Evolutionary conservation across 164 flowering plant genomes (phyloP).

Genomic region (Magnolia changhungtana): DNA sequence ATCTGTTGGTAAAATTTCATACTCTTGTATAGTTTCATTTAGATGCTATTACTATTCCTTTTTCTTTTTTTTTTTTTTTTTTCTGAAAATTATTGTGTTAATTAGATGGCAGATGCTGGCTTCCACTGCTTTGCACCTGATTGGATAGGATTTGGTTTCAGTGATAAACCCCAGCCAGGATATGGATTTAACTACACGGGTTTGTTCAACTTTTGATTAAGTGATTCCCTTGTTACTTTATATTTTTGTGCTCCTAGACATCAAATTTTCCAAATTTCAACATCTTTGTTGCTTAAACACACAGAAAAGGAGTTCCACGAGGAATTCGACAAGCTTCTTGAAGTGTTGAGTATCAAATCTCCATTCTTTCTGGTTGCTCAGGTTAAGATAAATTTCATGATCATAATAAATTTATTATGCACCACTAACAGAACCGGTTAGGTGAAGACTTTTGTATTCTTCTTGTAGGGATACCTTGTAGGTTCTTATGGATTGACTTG

Average conservation of each 20-base stretch:
- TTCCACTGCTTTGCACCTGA: constrained; percentile 98
- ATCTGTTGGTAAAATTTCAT: neutral
- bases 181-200: constrained; percentile 93
- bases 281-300: constrained; percentile 10
- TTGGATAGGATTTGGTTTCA: constrained; percentile 99
- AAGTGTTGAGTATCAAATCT: constrained; percentile 49
- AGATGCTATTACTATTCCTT: neutral
- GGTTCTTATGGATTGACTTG: constrained; percentile 98
- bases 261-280: constrained; percentile 7
- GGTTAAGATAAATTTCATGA: constrained; percentile 39
- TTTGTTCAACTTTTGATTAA: constrained; percentile 15
- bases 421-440: neutral
- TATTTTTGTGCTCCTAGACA: no score
- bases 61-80: no score
- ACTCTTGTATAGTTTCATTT: neutral
- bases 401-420: neutral
- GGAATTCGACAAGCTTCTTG: constrained; percentile 69
- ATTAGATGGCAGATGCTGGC: constrained; percentile 84
- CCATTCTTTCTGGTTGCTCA: constrained; percentile 85
- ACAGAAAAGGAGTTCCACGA: constrained; percentile 92
- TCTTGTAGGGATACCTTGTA: constrained; percentile 83
- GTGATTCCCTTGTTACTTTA: no score
- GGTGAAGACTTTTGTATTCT: neutral
- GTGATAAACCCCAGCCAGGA: constrained; percentile 94
- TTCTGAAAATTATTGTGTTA: constrained; percentile 3